Percentiles rank a stretch among this genome's conserved stretches.
Conservation (phyloP, 257 asterid species). For the Solanum ossicruentum region DNA sequence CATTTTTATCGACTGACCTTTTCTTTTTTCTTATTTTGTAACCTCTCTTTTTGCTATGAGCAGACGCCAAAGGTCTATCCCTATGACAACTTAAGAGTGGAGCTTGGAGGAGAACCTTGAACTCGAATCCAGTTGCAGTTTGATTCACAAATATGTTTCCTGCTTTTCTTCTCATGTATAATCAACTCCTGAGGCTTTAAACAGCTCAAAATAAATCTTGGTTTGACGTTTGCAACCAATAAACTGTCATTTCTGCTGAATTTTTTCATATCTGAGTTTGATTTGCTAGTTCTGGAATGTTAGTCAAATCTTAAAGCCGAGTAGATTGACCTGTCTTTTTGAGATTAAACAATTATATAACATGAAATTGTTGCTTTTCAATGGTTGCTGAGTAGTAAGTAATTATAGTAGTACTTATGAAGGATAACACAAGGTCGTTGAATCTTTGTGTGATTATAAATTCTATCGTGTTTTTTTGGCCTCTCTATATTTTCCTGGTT, state of each 20-base stretch:
- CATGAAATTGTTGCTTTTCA: background rate
- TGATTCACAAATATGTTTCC: background rate
- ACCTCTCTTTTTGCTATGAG: background rate
- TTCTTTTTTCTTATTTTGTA: background rate
- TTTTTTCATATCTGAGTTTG: background rate
- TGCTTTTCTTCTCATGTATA: background rate
- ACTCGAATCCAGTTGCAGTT: background rate
- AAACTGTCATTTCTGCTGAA: background rate
- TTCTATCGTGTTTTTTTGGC: too few species aligned
- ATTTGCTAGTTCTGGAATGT: background rate
- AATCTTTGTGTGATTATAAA: too few species aligned
- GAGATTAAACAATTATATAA: background rate
- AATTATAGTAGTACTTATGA: too few species aligned
- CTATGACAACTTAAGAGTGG: constrained; percentile 67
- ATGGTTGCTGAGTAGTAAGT: background rate
- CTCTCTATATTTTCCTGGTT: too few species aligned
- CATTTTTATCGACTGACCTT: background rate
- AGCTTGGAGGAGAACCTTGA: constrained; percentile 84
- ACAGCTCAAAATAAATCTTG: constrained; percentile 5
- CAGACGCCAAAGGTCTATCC: constrained; percentile 71
- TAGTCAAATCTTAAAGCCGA: background rate
- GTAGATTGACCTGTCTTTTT: background rate
- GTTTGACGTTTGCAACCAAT: constrained; percentile 1
- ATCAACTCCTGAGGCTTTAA: background rate
- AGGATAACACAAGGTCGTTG: too few species aligned